Evolutionary conservation across 306 rosid species (phyloP), one percentile per base, ranked within the genome.

Genomic region (Arachis stenosperma): DNA sequence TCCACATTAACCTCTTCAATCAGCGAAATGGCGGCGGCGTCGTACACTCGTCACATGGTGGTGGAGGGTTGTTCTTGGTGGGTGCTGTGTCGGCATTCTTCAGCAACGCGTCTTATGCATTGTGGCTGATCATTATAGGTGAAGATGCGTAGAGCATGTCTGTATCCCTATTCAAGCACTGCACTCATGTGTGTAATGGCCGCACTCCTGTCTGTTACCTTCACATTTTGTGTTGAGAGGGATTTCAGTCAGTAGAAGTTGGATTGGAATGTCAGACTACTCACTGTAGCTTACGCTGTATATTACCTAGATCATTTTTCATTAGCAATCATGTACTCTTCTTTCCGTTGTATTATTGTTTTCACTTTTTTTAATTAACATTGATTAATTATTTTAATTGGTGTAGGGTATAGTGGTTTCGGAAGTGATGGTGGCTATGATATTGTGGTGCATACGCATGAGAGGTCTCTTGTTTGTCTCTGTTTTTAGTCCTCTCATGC

Each of bases 121-220:
- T 71, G 0, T 86, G 86, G 90, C 75, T 84, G 14, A 79, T 84
- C 9, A 50, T 86, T 64, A 17, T 86, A 84, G 88, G 71, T 82
- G 0, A 87, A 84, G 62, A 74, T 87, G 86, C 67, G 82, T 15
- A 55, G 71, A 48, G 41, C 47, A 7, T 87, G 71, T 71, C 90
- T 85, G 0, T 52, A 77, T 58, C 78, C 72, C 13, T 74, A 79
- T 39, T 73, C 90, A 0, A 63, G 74, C 71, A 75, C 86, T 0
- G 88, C 87, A 0, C 69, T 87, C 44, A 80, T 84, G 65, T 65
- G 75, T 2, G 41, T 72, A 47, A 41, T 71, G 68, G 82, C 61
- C 11, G 37, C 68, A 63, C 13, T 78, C 8, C 3, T 70, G 54
- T 70, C 81, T 13, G 8, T 55, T 13, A 3, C 57, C 1, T 70